Conservation (phyloP, 192 early-diverging fungal genomes). For the Martensiomyces pterosporus region DNA sequence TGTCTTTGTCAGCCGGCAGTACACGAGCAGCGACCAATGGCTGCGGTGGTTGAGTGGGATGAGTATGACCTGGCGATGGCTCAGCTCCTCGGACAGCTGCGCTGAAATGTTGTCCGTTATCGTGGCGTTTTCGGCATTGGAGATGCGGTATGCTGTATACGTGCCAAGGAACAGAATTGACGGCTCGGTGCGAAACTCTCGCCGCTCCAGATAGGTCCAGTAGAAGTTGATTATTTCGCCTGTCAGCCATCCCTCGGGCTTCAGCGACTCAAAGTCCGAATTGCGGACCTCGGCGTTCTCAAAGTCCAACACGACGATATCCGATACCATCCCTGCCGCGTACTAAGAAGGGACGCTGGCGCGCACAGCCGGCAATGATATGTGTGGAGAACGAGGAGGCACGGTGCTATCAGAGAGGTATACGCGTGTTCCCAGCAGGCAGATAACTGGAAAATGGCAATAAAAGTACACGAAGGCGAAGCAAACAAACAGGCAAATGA, state of each 20-base stretch:
- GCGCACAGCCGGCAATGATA: too few species aligned
- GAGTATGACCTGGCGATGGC: conserved; percentile 32
- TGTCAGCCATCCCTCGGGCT: conserved; percentile 48
- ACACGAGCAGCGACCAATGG: conserved; percentile 50
- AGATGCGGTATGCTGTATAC: conserved; percentile 50
- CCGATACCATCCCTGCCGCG: neutral
- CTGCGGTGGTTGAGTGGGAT: conserved; percentile 48
- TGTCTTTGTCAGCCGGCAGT: conserved; percentile 44
- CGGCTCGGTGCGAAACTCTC: conserved; percentile 35
- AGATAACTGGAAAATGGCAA: too few species aligned
- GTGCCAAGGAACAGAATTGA: conserved; percentile 44
- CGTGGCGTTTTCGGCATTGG: conserved; percentile 38
- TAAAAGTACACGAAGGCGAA: too few species aligned
- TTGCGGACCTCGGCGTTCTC: conserved; percentile 28
- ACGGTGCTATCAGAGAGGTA: too few species aligned
- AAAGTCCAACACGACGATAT: neutral
- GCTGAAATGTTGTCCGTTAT: conserved; percentile 40
- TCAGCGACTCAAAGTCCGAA: conserved; percentile 45
- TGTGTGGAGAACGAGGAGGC: too few species aligned
- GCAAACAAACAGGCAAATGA: too few species aligned
- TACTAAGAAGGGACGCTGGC: too few species aligned
- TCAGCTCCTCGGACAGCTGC: conserved; percentile 36
- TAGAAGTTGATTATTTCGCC: conserved; percentile 54
- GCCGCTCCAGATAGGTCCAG: conserved; percentile 46
- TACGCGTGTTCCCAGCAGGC: too few species aligned